Percentiles rank a stretch among this genome's conserved stretches.
Evolutionary conservation across 2,329 filamentous ascomycete species (phyloP).

Genomic region (Teratosphaeriaceae sp.): DNA sequence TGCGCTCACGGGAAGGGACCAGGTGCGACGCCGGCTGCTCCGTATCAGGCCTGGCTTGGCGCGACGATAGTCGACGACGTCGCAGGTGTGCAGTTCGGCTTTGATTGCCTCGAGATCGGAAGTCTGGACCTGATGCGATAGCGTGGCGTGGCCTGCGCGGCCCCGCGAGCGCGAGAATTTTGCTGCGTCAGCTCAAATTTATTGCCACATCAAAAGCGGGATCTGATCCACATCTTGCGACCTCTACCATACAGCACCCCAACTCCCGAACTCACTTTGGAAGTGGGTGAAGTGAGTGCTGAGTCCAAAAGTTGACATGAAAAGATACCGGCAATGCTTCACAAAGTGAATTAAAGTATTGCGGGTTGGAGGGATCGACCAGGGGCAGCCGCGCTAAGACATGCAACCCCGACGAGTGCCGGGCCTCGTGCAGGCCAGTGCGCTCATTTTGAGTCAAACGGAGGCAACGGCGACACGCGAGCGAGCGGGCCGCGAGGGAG

Average conservation of each 20-base stretch:
- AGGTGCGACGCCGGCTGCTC: neutral
- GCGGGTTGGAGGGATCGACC: neutral
- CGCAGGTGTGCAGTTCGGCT: neutral
- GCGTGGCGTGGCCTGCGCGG: neutral
- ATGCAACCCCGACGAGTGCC: too few relatives aligned
- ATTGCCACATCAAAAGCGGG: neutral
- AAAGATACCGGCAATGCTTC: neutral
- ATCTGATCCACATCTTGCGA: neutral
- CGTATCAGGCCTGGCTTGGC: neutral
- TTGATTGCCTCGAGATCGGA: neutral
- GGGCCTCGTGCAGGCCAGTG: too few relatives aligned
- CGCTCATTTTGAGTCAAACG: too few relatives aligned
- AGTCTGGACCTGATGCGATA: neutral
- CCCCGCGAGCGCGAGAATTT: neutral
- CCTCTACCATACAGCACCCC: slow-evolving; percentile 9
- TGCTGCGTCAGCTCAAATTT: slow-evolving; percentile 6
- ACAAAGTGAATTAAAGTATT: slow-evolving; percentile 2
- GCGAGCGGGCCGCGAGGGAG: too few relatives aligned
- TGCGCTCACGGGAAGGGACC: neutral
- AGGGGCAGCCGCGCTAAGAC: neutral
- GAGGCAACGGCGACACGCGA: too few relatives aligned
- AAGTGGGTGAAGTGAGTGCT: neutral
- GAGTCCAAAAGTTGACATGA: slow-evolving; percentile 12
- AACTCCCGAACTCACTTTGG: slow-evolving; percentile 6
- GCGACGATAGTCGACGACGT: slow-evolving; percentile 2